Evolutionary conservation across 495 filamentous ascomycete species (phyloP).

Genomic region (Penicillium robsamsonii): DNA sequence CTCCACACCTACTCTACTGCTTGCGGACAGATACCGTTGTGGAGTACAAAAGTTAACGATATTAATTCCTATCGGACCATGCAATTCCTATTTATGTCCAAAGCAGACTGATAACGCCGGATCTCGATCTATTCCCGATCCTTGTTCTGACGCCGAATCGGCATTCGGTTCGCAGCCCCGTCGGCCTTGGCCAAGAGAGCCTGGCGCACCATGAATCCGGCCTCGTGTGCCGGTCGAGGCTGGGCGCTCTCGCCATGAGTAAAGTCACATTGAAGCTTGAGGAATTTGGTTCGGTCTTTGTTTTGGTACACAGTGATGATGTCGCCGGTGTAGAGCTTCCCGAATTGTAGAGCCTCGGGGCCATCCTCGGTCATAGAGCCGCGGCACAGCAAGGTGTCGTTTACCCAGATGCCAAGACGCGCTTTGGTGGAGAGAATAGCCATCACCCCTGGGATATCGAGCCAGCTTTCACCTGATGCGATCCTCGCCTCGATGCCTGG

Average conservation of each 20-base stretch:
- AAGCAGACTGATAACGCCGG: slow-evolving; percentile 9
- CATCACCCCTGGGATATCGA: slow-evolving; percentile 46
- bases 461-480: slow-evolving; percentile 59
- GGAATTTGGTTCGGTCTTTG: slow-evolving; percentile 31
- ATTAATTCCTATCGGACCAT: slow-evolving; percentile 15
- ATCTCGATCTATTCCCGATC: slow-evolving; percentile 12
- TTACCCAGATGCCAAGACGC: slow-evolving; percentile 67
- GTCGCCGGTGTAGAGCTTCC: slow-evolving; percentile 69
- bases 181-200: slow-evolving; percentile 31
- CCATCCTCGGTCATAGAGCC: slow-evolving; percentile 45
- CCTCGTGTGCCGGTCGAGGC: slow-evolving; percentile 41
- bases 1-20: slow-evolving; percentile 5
- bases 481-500: slow-evolving; percentile 56
- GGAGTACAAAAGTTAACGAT: slow-evolving; percentile 8
- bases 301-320: slow-evolving; percentile 61
- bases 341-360: slow-evolving; percentile 55
- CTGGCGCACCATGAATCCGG: slow-evolving; percentile 40
- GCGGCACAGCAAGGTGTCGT: slow-evolving; percentile 56
- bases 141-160: slow-evolving; percentile 10
- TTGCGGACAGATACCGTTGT: slow-evolving; percentile 27
- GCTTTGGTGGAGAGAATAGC: slow-evolving; percentile 74
- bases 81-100: slow-evolving; percentile 22
- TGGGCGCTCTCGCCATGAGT: slow-evolving; percentile 51
- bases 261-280: slow-evolving; percentile 55
- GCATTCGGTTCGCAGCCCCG: slow-evolving; percentile 29